Evolutionary conservation across 2,329 filamentous ascomycete species (phyloP), one percentile per base, ranked within the genome.

Genomic region (Penicillium vulpinum): DNA sequence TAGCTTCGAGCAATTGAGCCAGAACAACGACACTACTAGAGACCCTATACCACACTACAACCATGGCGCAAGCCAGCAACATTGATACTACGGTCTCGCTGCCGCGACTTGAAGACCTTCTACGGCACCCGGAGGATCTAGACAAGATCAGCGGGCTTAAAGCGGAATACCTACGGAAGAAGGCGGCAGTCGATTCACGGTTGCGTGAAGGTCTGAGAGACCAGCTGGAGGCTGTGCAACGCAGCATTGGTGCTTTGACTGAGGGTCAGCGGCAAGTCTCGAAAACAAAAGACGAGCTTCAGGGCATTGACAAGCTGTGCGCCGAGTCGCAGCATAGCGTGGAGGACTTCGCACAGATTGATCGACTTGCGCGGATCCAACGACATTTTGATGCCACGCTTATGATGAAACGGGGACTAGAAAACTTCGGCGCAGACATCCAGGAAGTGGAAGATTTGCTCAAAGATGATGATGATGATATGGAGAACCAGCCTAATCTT

Each of bases 311-410:
- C 80, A 92, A 91, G 78, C 85, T 99, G 62, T 99, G 94, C 79
- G 92, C 92, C 62, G 95, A 99, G 77, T 92, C 92, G 53, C 93
- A 97, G 80, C 91, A 91, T 73, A 97, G 97, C 86, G 96, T 99
- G 70, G 88, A 90, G 70, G 94, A 99, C 80, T 97, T 99, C 76
- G 93, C 93, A 54, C 91, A 96, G 76, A 94, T 95, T 64, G 78
- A 80, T 54, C 73, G 75, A 51, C 63, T 80, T 45, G 77, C 77
- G 7, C 70, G 75, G 60, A 74, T 80, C 33, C 94, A 99, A 77
- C 86, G 93, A 62, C 97, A 99, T 78, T 99, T 99, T 72, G 91
- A 90, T 68, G 91, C 91, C 44, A 92, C 96, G 59, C 88, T 97
- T 79, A 86, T 88, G 67, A 97, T 99, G 92, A 91, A 93, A 72